These are phyloP conservation scores for Centaurea solstitialis DNA, from an alignment of 129 eudicot genomes.

Conservation along the genomic window DNA sequence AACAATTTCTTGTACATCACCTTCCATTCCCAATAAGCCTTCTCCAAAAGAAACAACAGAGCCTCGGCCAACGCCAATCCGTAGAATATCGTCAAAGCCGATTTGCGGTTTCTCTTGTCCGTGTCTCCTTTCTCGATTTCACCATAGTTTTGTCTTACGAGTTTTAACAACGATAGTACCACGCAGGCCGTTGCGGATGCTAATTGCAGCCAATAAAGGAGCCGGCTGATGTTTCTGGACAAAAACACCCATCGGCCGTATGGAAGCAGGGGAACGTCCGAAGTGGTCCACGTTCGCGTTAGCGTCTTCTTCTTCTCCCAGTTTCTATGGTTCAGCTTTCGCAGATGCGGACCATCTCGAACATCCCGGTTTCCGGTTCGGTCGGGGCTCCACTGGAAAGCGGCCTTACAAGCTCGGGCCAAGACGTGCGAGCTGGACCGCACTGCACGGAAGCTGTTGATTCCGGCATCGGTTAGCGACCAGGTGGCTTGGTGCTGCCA, in stretches of 20 bases:
- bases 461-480: slow-evolving; percentile 71
- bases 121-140: slow-evolving; percentile 61
- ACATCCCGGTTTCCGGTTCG: not conserved
- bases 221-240: slow-evolving; percentile 64
- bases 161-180: slow-evolving; percentile 67
- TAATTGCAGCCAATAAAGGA: slow-evolving; percentile 79
- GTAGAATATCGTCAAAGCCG: slow-evolving; percentile 74
- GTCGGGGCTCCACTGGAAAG: slow-evolving; percentile 30
- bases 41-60: slow-evolving; percentile 80
- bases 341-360: not conserved
- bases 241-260: slow-evolving; percentile 74
- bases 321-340: slow-evolving; percentile 20
- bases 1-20: slow-evolving; percentile 48
- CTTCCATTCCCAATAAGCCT: slow-evolving; percentile 94
- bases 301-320: slow-evolving; percentile 38
- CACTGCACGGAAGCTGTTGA: slow-evolving; percentile 64
- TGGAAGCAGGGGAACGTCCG: slow-evolving; percentile 87
- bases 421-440: slow-evolving; percentile 46
- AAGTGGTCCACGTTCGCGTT: slow-evolving; percentile 68
- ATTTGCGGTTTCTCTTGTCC: slow-evolving; percentile 69
- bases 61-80: slow-evolving; percentile 90
- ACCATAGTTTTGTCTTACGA: slow-evolving; percentile 58
- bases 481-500: slow-evolving; percentile 98
- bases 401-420: slow-evolving; percentile 23
- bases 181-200: slow-evolving; percentile 80